Percentiles rank a stretch among this genome's conserved stretches.
phyloP scores from a whole-genome alignment of 176 grass and related monocot genomes.

The maize (Zea mays) region Zm-B73-REFERENCE-NAM-5.0 NC_050098.1:162683001-162683500 shows the following conservation, averaged over 20 bases:
- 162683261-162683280: constrained; percentile 77
- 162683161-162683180: not conserved
- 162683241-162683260: constrained; percentile 94
- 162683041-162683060: not conserved
- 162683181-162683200: constrained; percentile 6
- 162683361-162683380: not conserved
- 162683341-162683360: not conserved
- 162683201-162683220: constrained; percentile 35
- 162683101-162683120: not conserved
- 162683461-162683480: constrained; percentile 19
- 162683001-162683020: not conserved
- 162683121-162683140: not conserved
- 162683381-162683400: not conserved
- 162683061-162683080: not conserved
- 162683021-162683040: not conserved
- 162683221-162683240: constrained; percentile 88
- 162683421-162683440: constrained; percentile 1
- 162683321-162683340: constrained; percentile 19
- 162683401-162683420: not conserved
- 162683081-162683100: not conserved
- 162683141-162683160: not conserved
- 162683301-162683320: not conserved
- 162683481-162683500: constrained; percentile 30
- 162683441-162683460: not conserved
- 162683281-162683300: constrained; percentile 66